Evolutionary conservation across 1,139 yeast genomes (phyloP).

Genomic region (Pneumocystis murina): DNA sequence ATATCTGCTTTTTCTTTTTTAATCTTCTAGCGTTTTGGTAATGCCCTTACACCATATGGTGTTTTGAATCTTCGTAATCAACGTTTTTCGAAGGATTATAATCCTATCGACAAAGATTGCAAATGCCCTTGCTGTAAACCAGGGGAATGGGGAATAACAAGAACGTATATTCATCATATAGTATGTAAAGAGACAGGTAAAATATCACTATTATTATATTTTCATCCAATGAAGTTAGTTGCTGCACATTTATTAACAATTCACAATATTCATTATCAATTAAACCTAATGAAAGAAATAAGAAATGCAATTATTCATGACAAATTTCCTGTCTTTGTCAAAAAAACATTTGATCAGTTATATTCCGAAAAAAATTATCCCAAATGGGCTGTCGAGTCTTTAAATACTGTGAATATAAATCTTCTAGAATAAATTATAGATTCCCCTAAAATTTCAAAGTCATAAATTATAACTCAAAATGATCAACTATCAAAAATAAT

Average conservation of each 20-base stretch:
- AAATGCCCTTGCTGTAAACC: slow-evolving; percentile 29
- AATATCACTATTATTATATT: background rate
- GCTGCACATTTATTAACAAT: slow-evolving; percentile 32
- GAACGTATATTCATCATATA: slow-evolving; percentile 26
- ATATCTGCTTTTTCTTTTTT: background rate
- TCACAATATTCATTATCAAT: slow-evolving; percentile 31
- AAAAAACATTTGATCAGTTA: slow-evolving; percentile 23
- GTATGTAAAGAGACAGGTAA: slow-evolving; percentile 22
- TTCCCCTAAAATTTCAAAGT: background rate
- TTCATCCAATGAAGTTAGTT: slow-evolving; percentile 22
- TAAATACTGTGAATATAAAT: slow-evolving; percentile 25
- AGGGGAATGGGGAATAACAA: slow-evolving; percentile 27
- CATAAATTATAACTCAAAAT: background rate
- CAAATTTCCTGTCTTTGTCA: slow-evolving; percentile 26
- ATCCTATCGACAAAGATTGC: slow-evolving; percentile 30
- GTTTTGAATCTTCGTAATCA: slow-evolving; percentile 25
- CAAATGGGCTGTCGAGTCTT: slow-evolving; percentile 30
- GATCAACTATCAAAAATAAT: background rate
- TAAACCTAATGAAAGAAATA: slow-evolving; percentile 29
- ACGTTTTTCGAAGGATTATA: slow-evolving; percentile 23
- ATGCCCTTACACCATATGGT: slow-evolving; percentile 30
- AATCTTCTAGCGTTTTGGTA: slow-evolving; percentile 26
- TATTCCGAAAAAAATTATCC: slow-evolving; percentile 28
- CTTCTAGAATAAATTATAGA: slow-evolving; percentile 13
- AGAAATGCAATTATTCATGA: slow-evolving; percentile 29